A percentile compares a stretch with the other conserved stretches of the same genome.
Evolutionary conservation across 2,329 filamentous ascomycete species (phyloP).

Genomic region (Endothia cerciana): DNA sequence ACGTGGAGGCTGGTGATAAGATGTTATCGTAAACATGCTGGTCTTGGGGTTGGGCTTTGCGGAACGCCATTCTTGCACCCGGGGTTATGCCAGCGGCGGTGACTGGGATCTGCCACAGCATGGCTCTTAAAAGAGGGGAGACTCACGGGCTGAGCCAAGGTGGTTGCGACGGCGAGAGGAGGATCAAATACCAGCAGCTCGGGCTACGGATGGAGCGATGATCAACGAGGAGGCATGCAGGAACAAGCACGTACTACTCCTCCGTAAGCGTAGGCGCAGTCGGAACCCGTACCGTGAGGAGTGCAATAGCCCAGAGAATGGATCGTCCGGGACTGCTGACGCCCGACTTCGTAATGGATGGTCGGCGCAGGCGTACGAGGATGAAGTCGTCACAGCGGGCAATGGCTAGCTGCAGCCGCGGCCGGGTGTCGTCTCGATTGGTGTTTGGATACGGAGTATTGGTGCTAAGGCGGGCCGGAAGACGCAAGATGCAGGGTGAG

Average conservation of each 20-base stretch:
- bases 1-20: slow-evolving; percentile 24
- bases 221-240: slow-evolving; percentile 20
- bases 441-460: slow-evolving; percentile 14
- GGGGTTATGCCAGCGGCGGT: too few species aligned
- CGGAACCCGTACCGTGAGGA: neutral
- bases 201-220: slow-evolving; percentile 13
- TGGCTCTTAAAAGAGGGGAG: neutral
- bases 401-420: slow-evolving; percentile 25
- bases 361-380: neutral
- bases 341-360: slow-evolving; percentile 7
- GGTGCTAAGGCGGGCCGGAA: slow-evolving; percentile 22
- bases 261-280: slow-evolving; percentile 1
- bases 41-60: slow-evolving; percentile 7
- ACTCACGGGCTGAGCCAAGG: slow-evolving; percentile 17
- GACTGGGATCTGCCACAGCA: neutral
- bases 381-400: slow-evolving; percentile 15
- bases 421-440: slow-evolving; percentile 20
- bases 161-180: neutral
- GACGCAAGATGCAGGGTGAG: slow-evolving; percentile 21
- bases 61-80: slow-evolving; percentile 22
- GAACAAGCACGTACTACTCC: slow-evolving; percentile 6
- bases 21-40: slow-evolving; percentile 27
- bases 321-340: slow-evolving; percentile 10
- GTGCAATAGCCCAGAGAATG: slow-evolving; percentile 4
- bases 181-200: slow-evolving; percentile 3